Evolutionary conservation across 1,139 yeast genomes (phyloP).

Genomic region (Magnusiomyces ingens): DNA sequence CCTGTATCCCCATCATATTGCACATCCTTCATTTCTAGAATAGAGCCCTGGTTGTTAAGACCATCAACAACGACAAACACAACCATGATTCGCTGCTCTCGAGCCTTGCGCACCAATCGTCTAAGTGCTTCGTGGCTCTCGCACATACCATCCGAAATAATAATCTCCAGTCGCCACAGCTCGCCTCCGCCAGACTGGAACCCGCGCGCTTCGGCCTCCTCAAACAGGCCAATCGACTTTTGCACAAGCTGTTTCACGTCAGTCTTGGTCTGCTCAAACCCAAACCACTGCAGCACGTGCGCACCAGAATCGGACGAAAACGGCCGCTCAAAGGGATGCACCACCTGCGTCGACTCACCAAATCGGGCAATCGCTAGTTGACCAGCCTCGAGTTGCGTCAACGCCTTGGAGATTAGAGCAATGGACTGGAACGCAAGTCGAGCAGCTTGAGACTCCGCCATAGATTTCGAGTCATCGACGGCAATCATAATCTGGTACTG

Average conservation of each 20-base stretch:
- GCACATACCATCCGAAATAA: conserved; percentile 93
- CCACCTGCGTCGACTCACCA: conserved; percentile 77
- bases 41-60: conserved; percentile 73
- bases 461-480: conserved; percentile 93
- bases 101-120: conserved; percentile 80
- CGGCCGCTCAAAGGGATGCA: conserved; percentile 84
- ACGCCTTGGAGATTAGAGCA: conserved; percentile 88
- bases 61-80: conserved; percentile 95
- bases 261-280: conserved; percentile 82
- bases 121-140: conserved; percentile 84
- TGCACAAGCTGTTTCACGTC: conserved; percentile 70
- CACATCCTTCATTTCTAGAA: conserved; percentile 92
- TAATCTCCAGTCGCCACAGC: conserved; percentile 89
- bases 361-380: conserved; percentile 85
- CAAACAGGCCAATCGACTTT: conserved; percentile 68
- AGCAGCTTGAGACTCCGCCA: conserved; percentile 89
- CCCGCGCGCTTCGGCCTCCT: conserved; percentile 45
- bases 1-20: conserved; percentile 70
- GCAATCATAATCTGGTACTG: conserved; percentile 97
- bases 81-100: conserved; percentile 88
- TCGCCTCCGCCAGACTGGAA: conserved; percentile 37
- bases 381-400: conserved; percentile 92
- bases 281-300: conserved; percentile 78
- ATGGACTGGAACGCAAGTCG: conserved; percentile 91
- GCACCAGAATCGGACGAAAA: conserved; percentile 83